Base-by-base conservation (phyloP, 2,329 filamentous ascomycete species). In the Penicillium verrucosum region DNA sequence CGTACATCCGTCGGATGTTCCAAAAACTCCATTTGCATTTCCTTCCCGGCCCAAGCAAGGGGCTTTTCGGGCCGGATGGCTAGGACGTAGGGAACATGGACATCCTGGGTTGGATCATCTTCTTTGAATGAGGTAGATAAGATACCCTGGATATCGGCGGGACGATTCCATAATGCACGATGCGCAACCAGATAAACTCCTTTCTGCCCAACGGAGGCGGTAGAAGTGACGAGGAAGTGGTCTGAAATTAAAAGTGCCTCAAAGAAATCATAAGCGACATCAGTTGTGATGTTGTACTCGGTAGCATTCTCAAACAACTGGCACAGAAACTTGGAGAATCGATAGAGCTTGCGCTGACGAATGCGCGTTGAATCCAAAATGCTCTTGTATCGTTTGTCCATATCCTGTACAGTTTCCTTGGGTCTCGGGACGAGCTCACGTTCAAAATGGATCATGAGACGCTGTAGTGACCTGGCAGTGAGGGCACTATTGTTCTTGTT, bases 311-410 rank as follows among this genome's bases (percentile, higher is more conserved):
- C 94, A 68, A 99, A 99, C 57, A 93, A 87, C 70, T 96, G 90
- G 65, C 89, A 92, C 53, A 99, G 76, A 71, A 96, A 90, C 63
- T 92, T 85, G 18, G 90, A 94, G 75, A 97, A 97, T 58, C 94
- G 90, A 71, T 97, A 96, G 61, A 99, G 81, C 84, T 97, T 97
- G 74, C 94, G 85, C 75, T 99, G 94, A 23, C 94, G 86, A 56
- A 97, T 92, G 68, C 94, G 91, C 23, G 97, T 95, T 0, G 94
- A 97, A 73, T 99, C 94, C 2, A 99, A 79, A 61, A 92, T 92
- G 60, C 91, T 89, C 76, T 97, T 97, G 80, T 97, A 99, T 44
- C 94, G 86, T 78, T 96, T 97, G 74, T 94, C 95, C 89, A 97
- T 96, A 61, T 97, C 93, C 9, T 85, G 78, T 0, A 88, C 85